Percentiles rank a stretch among this genome's conserved stretches.
Evolutionary conservation across 768 basidiomycete genomes (phyloP).

Genomic region (Macrocybe gigantea): DNA sequence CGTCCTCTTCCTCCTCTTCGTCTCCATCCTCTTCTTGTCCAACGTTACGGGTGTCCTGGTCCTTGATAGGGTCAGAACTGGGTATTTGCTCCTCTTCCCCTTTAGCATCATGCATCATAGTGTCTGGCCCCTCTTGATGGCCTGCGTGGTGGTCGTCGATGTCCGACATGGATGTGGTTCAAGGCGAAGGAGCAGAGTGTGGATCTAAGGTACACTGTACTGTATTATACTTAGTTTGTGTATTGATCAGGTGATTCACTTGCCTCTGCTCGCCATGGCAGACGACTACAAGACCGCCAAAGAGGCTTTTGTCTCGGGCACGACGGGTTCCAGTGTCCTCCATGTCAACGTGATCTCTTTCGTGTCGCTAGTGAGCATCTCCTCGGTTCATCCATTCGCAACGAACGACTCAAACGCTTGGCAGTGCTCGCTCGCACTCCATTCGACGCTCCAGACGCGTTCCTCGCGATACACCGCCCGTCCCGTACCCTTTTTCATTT

Average conservation of each 20-base stretch:
- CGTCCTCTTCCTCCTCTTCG: constrained; percentile 35
- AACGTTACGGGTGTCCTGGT: no score
- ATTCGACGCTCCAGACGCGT: constrained; percentile 39
- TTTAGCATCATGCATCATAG: constrained; percentile 32
- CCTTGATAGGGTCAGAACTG: no score
- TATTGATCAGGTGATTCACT: no score
- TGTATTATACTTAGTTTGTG: no score
- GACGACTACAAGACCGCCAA: constrained; percentile 67
- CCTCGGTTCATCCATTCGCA: background rate
- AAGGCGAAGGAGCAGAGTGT: constrained; percentile 13
- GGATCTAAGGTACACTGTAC: no score
- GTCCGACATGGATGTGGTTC: constrained; percentile 34
- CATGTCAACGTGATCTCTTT: constrained; percentile 66
- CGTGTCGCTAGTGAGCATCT: constrained; percentile 24
- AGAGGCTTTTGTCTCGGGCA: constrained; percentile 76
- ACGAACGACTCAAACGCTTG: background rate
- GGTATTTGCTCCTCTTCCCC: constrained; percentile 27
- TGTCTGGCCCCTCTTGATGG: constrained; percentile 21
- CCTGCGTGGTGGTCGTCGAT: constrained; percentile 22
- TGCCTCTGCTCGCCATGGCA: constrained; percentile 1
- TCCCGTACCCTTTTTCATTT: constrained; percentile 32
- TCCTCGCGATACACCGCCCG: constrained; percentile 38
- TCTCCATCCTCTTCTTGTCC: constrained; percentile 22
- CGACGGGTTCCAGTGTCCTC: constrained; percentile 60
- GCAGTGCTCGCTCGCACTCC: constrained; percentile 69